These are phyloP conservation scores for Neurospora discreta DNA, from an alignment of 495 filamentous ascomycete genomes.

Conservation along the genomic window DNA sequence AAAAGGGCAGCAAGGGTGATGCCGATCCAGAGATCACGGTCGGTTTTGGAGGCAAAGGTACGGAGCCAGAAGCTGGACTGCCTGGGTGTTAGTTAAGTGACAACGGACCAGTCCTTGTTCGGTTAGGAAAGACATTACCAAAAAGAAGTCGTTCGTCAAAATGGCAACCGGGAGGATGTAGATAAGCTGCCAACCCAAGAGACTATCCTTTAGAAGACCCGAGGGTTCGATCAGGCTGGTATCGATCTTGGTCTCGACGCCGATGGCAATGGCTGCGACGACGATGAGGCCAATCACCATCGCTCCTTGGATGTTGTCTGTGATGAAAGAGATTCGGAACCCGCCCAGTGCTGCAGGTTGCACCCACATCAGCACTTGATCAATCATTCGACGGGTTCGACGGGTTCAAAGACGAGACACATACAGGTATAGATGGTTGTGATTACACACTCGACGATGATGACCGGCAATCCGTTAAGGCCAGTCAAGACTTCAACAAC, in stretches of 20 bases:
- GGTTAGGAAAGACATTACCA: constrained; percentile 18
- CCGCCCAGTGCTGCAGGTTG: constrained; percentile 50
- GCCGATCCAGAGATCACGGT: constrained; percentile 63
- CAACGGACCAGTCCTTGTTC: neutral
- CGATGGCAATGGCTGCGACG: constrained; percentile 60
- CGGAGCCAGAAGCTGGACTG: constrained; percentile 65
- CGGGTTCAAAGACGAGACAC: constrained; percentile 9
- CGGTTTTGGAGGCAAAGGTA: constrained; percentile 67
- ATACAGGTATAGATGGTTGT: constrained; percentile 71
- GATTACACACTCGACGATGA: constrained; percentile 60
- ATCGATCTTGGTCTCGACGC: constrained; percentile 58
- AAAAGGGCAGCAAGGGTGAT: constrained; percentile 50
- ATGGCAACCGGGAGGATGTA: constrained; percentile 68
- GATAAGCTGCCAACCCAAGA: constrained; percentile 66
- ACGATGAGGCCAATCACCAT: constrained; percentile 61
- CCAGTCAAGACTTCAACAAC: constrained; percentile 62
- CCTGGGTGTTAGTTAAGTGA: neutral
- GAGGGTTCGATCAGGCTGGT: constrained; percentile 50
- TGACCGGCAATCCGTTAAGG: constrained; percentile 56
- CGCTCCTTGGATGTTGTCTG: constrained; percentile 64
- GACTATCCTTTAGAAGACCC: constrained; percentile 44
- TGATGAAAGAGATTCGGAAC: constrained; percentile 67
- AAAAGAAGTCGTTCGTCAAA: constrained; percentile 68
- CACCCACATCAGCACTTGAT: constrained; percentile 6
- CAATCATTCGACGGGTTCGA: neutral